Evolutionary conservation across 2,329 filamentous ascomycete genomes (phyloP).

Genomic region (Fusarium haematococcum): DNA sequence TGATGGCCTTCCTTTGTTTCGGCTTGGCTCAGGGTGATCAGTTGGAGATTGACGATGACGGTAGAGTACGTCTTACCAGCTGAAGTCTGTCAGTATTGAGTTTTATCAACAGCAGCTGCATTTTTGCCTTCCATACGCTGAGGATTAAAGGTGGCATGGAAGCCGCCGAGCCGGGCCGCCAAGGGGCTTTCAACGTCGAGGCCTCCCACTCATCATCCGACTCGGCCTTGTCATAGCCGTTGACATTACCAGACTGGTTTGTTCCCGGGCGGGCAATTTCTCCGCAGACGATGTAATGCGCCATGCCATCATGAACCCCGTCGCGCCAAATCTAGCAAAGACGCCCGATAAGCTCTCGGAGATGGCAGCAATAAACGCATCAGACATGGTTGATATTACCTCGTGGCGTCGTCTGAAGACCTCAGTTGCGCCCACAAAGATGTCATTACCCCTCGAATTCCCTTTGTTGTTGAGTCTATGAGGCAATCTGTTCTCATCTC

Average conservation of each 20-base stretch:
- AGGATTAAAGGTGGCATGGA: neutral
- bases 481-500: neutral
- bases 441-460: neutral
- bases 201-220: neutral
- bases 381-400: neutral
- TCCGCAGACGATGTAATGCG: neutral
- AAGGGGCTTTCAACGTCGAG: neutral
- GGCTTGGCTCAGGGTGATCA: neutral
- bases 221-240: neutral
- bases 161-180: neutral
- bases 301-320: neutral
- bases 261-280: neutral
- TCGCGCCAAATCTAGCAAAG: neutral
- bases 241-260: neutral
- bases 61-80: neutral
- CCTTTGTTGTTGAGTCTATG: neutral
- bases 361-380: neutral
- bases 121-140: neutral
- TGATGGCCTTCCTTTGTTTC: neutral
- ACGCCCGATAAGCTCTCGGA: neutral
- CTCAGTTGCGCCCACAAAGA: neutral
- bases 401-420: neutral
- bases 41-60: neutral
- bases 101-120: neutral
- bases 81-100: neutral